Base-by-base conservation (phyloP, 345 rosid genomes). In the Citrus maxima region DNA sequence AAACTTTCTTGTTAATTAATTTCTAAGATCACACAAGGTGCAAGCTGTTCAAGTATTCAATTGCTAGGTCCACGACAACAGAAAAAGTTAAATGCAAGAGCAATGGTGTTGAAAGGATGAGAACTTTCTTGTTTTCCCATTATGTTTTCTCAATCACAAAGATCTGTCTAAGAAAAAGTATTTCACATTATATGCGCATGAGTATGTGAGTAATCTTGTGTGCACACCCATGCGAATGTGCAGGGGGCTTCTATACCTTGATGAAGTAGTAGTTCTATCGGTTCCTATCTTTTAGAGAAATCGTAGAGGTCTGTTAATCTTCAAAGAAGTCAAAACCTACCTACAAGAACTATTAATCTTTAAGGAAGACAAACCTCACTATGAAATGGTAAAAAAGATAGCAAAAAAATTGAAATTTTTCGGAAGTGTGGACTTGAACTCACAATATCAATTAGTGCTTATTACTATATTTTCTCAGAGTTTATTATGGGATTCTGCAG, bases 401-500 rank as follows among this genome's bases (percentile, higher is more conserved):
- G 18, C n/a, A n/a, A 38, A 21, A 37, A 16, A 1, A 10, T 68
- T 38, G 1, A 10, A 30, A 55, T 77, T 42, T 55, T 40, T 72
- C 3, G 32, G 14, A 16, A 27, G 5, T 42, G 56, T 66, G 38
- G 16, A 16, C 22, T 59, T 64, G 30, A 67, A 54, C 21, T 37
- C 9, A 18, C 64, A 24, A 24, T 51, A 73, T 46, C 54, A 60
- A 67, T 77, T 83, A 60, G 54, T 59, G 67, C 73, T 54, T 76
- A 66, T 14, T 79, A 76, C 62, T 68, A 28, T 71, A 51, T 66
- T 59, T 66, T 27, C 80, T 72, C 13, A 64, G 66, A 71, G 77
- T 71, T 73, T 64, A 42, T 73, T 74, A 10, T 10, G 46, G 13
- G 65, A 76, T 67, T 81, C 64, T 87, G 93, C 93, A 93, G 98